phyloP scores from a whole-genome alignment of 805 yeast species.

The Lipomyces chichibuensis region DNA sequence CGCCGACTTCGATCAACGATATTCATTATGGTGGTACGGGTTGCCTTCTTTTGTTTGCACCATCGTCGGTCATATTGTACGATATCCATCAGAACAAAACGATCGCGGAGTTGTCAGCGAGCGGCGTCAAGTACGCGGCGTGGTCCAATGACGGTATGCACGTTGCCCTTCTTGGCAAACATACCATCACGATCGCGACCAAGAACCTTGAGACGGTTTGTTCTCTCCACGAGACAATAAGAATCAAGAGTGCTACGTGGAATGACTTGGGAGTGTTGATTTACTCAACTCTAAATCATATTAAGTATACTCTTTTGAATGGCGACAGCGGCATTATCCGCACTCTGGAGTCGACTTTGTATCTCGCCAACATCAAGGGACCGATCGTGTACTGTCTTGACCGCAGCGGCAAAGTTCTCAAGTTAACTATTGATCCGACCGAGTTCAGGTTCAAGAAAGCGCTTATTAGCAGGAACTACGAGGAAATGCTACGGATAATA shows the following conservation, averaged over 20 bases:
- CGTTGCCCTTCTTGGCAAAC: conserved; percentile 87
- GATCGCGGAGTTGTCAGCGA: conserved; percentile 66
- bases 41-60: conserved; percentile 71
- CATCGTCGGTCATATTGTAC: conserved; percentile 71
- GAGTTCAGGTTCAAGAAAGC: conserved; percentile 97
- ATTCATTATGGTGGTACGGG: conserved; percentile 76
- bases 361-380: conserved; percentile 72
- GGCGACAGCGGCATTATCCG: conserved; percentile 96
- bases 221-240: conserved; percentile 91
- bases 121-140: conserved; percentile 80
- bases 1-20: conserved; percentile 60
- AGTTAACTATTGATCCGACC: conserved; percentile 84
- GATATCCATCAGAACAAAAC: conserved; percentile 92
- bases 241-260: conserved; percentile 97
- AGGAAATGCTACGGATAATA: conserved; percentile 88
- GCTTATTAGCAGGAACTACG: conserved; percentile 82
- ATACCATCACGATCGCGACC: conserved; percentile 85
- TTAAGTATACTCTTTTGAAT: conserved; percentile 87
- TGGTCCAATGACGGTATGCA: conserved; percentile 90
- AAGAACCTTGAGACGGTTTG: conserved; percentile 75
- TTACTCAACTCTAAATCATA: conserved; percentile 93
- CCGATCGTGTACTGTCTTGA: conserved; percentile 76
- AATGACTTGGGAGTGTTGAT: conserved; percentile 90
- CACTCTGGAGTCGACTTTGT: conserved; percentile 86
- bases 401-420: conserved; percentile 83